Conservation (phyloP, 192 early-diverging fungal genomes). For the Entomortierella lignicola region DNA sequence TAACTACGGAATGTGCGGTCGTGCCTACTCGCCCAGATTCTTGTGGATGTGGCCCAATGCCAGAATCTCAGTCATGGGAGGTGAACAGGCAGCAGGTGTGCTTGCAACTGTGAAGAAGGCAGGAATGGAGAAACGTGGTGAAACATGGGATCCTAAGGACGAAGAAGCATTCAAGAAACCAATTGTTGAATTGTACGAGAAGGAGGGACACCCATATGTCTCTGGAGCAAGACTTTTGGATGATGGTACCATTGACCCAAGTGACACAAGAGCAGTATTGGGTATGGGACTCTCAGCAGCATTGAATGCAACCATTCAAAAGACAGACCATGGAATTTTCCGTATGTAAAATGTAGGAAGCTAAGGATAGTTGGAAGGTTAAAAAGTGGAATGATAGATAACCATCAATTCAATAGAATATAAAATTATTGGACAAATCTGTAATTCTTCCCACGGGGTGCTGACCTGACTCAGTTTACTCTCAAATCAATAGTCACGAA, state of each 20-base stretch:
- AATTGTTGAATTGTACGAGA: conserved; percentile 87
- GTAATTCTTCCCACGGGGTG: neutral
- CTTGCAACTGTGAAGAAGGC: conserved; percentile 89
- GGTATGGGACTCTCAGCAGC: conserved; percentile 86
- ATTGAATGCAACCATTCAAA: conserved; percentile 75
- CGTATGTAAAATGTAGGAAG: conserved; percentile 81
- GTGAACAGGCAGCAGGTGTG: conserved; percentile 94
- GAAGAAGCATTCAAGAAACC: conserved; percentile 87
- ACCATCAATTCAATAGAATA: conserved; percentile 1
- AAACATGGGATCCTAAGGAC: conserved; percentile 79
- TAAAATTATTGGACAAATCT: neutral
- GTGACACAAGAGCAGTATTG: conserved; percentile 88
- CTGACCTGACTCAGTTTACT: neutral
- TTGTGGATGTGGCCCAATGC: conserved; percentile 97
- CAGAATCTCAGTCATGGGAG: conserved; percentile 97
- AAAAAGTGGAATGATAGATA: neutral
- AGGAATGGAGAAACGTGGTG: conserved; percentile 80
- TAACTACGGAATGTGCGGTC: conserved; percentile 98
- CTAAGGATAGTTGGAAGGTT: too few species aligned
- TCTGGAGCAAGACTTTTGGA: conserved; percentile 92
- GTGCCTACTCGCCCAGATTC: conserved; percentile 93
- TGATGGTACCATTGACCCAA: conserved; percentile 93
- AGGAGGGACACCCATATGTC: conserved; percentile 96
- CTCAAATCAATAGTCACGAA: too few species aligned
- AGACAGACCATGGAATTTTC: conserved; percentile 94